phyloP scores from a whole-genome alignment of 148 eudicot genomes.

The Pouteria glomerata region DNA sequence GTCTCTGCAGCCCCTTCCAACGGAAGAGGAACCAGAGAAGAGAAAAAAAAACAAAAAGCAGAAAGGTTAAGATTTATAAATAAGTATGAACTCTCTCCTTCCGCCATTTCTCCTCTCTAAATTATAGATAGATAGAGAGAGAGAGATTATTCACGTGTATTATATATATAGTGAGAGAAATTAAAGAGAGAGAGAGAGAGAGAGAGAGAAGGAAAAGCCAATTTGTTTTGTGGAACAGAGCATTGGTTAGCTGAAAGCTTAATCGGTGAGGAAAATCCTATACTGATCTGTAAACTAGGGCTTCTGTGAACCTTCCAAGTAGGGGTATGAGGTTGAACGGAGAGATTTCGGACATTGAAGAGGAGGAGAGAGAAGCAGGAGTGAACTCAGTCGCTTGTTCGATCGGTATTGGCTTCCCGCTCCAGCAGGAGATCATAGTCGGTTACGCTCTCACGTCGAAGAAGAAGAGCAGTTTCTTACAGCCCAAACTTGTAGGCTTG shows the following conservation, averaged over 20 bases:
- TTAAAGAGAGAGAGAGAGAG: neutral
- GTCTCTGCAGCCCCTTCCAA: too few species aligned
- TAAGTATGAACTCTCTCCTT: too few species aligned
- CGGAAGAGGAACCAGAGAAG: too few species aligned
- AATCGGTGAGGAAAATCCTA: constrained; percentile 1
- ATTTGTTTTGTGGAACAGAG: neutral
- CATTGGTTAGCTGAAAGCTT: neutral
- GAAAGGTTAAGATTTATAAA: too few species aligned
- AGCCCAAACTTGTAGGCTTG: constrained; percentile 48
- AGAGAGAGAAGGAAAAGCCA: neutral
- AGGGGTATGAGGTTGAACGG: constrained; percentile 19
- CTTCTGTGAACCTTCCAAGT: neutral
- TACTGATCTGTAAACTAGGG: neutral
- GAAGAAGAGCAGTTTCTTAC: constrained; percentile 72
- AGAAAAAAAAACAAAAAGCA: too few species aligned
- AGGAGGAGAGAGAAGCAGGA: constrained; percentile 13
- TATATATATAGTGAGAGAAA: neutral
- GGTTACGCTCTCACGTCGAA: constrained; percentile 70
- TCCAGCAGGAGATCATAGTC: constrained; percentile 37
- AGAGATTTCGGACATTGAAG: constrained; percentile 13
- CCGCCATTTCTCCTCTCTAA: too few species aligned
- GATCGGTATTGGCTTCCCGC: constrained; percentile 9
- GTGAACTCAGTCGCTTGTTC: neutral
- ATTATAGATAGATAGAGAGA: too few species aligned
- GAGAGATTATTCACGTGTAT: too few species aligned